These are phyloP conservation scores for Penicillium argentinense DNA, from an alignment of 495 filamentous ascomycete genomes.

Conservation along the genomic window DNA sequence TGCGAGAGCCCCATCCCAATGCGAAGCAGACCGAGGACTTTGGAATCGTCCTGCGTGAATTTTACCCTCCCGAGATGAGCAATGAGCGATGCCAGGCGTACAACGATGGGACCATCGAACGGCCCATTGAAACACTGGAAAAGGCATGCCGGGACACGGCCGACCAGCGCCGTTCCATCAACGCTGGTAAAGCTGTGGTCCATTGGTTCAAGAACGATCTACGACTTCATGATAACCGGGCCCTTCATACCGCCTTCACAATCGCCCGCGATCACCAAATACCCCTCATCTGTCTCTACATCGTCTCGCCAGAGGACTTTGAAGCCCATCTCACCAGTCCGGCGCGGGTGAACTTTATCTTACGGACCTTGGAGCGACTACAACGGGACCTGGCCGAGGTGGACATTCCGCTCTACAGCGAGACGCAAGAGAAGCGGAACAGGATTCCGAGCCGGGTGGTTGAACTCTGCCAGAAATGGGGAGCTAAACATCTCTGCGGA, in stretches of 20 bases:
- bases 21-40: conserved; percentile 57
- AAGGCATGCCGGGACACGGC: conserved; percentile 54
- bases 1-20: conserved; percentile 34
- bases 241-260: conserved; percentile 64
- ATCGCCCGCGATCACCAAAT: conserved; percentile 63
- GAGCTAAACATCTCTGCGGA: conserved; percentile 59
- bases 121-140: conserved; percentile 66
- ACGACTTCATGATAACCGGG: conserved; percentile 71
- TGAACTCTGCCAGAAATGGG: conserved; percentile 70
- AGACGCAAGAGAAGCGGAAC: conserved; percentile 66
- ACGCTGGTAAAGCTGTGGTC: conserved; percentile 64
- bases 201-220: conserved; percentile 94
- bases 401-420: conserved; percentile 78
- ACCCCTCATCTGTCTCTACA: conserved; percentile 73
- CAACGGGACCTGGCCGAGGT: conserved; percentile 64
- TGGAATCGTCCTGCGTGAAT: conserved; percentile 73
- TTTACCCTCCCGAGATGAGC: conserved; percentile 83
- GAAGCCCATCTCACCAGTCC: conserved; percentile 77
- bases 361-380: conserved; percentile 65
- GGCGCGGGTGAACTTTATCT: conserved; percentile 74
- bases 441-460: conserved; percentile 63
- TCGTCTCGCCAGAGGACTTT: conserved; percentile 83
- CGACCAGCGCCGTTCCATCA: conserved; percentile 40
- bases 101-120: conserved; percentile 60
- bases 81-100: conserved; percentile 73